phyloP scores from a whole-genome alignment of 345 rosid species.

The Murraya koenigii region DNA sequence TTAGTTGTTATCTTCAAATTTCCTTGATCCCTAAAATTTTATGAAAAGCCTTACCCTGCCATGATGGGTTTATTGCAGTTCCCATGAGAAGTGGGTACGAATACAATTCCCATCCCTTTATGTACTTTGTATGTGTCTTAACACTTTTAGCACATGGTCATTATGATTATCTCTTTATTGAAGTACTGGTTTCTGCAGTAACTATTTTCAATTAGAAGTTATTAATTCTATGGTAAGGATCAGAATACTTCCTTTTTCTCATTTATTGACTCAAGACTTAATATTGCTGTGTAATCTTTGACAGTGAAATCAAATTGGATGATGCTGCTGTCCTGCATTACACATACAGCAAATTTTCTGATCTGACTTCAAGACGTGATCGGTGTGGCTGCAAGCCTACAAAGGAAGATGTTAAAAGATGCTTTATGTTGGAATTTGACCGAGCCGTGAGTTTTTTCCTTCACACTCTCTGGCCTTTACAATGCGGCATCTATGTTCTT shows the following conservation, averaged over 20 bases:
- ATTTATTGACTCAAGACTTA: neutral
- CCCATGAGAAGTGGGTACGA: neutral
- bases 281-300: conserved; percentile 15
- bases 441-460: conserved; percentile 68
- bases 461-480: neutral
- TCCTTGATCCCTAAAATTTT: neutral
- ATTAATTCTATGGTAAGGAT: neutral
- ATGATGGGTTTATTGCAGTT: neutral
- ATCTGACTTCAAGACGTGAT: conserved; percentile 93
- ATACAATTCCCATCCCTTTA: neutral
- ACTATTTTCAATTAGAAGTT: neutral
- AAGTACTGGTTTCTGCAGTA: neutral
- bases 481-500: neutral
- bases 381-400: conserved; percentile 99
- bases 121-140: neutral
- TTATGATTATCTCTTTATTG: neutral
- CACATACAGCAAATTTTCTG: conserved; percentile 86
- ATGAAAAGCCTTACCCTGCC: neutral
- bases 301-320: conserved; percentile 76
- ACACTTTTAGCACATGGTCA: neutral
- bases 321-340: conserved; percentile 92
- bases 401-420: conserved; percentile 88
- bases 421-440: conserved; percentile 97
- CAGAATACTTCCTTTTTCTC: neutral
- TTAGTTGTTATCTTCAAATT: neutral